Conservation (phyloP, 2,329 filamentous ascomycete species). For the Xylariales sp. region DNA sequence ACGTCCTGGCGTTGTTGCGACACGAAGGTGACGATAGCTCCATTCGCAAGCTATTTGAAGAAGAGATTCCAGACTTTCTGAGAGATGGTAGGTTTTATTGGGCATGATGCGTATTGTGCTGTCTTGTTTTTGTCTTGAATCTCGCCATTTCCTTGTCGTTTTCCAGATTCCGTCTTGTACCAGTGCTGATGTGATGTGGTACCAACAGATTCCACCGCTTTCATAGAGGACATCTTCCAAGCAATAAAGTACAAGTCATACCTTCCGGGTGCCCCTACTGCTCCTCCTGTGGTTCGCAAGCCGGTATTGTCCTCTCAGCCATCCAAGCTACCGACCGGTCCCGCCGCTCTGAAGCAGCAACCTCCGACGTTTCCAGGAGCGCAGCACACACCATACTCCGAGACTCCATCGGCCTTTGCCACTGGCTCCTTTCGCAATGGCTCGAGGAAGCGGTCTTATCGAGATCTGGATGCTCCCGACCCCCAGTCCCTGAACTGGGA, state of each 20-base stretch:
- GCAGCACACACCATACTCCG: constrained; percentile 9
- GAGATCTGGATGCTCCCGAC: constrained; percentile 44
- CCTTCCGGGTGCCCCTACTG: constrained; percentile 47
- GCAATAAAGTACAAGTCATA: constrained; percentile 61
- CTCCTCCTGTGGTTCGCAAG: constrained; percentile 25
- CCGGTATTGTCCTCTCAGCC: constrained; percentile 4
- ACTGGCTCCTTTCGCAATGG: constrained; percentile 11
- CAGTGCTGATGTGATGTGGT: too few species aligned
- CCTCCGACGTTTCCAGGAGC: not conserved
- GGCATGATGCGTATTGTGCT: too few species aligned
- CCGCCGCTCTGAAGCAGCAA: constrained; percentile 5
- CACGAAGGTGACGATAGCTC: constrained; percentile 63
- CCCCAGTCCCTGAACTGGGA: constrained; percentile 22
- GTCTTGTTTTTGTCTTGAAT: too few species aligned
- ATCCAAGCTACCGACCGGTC: constrained; percentile 4
- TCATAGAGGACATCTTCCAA: constrained; percentile 68
- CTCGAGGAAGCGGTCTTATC: constrained; percentile 50
- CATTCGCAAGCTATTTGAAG: constrained; percentile 63
- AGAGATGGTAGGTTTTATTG: constrained; percentile 56
- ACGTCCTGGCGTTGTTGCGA: constrained; percentile 72
- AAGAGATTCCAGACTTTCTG: constrained; percentile 72
- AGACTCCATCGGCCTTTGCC: constrained; percentile 6
- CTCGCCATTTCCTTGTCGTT: not conserved
- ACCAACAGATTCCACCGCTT: constrained; percentile 55
- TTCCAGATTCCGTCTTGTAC: not conserved